Evolutionary conservation across 2,329 filamentous ascomycete species (phyloP).

Genomic region (Diplodia sapinea): DNA sequence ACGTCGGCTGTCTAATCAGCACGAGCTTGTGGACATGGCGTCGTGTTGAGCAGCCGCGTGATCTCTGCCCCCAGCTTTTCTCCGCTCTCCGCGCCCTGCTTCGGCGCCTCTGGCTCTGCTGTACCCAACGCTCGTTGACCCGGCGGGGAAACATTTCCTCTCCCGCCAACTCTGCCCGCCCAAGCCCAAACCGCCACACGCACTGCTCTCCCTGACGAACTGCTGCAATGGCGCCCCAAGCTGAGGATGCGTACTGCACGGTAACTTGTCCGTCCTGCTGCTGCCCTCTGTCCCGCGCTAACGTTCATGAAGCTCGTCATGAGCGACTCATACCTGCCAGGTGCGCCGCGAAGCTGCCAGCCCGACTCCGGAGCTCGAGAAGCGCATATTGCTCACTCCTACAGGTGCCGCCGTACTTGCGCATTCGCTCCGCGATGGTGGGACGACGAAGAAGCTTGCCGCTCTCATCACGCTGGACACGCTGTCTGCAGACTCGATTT

Average conservation of each 20-base stretch:
- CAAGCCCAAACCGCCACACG: constrained; percentile 7
- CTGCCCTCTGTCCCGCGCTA: constrained; percentile 32
- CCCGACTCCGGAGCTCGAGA: background rate
- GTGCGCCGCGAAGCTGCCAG: constrained; percentile 54
- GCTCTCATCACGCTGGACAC: constrained; percentile 82
- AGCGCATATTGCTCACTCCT: constrained; percentile 16
- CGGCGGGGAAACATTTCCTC: constrained; percentile 30
- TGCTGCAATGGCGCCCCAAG: constrained; percentile 43
- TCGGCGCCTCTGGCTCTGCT: constrained; percentile 6
- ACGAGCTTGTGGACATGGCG: constrained; percentile 27
- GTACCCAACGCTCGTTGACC: constrained; percentile 23
- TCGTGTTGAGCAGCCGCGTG: constrained; percentile 28
- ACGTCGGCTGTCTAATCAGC: constrained; percentile 7
- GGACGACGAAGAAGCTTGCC: constrained; percentile 83
- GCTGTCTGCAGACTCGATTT: constrained; percentile 75
- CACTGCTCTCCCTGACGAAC: constrained; percentile 22
- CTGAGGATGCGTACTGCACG: constrained; percentile 70
- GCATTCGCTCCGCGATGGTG: constrained; percentile 90
- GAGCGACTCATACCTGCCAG: constrained; percentile 91
- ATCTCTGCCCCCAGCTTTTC: constrained; percentile 31
- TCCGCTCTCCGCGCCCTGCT: constrained; percentile 29
- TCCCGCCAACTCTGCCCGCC: constrained; percentile 10
- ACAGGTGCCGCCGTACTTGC: constrained; percentile 89
- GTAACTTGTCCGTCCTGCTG: constrained; percentile 39
- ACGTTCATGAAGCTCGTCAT: constrained; percentile 74